Percentiles rank a stretch among this genome's conserved stretches.
Conservation (phyloP, 768 basidiomycete genomes). For the Gloeostereum incarnatum region DNA sequence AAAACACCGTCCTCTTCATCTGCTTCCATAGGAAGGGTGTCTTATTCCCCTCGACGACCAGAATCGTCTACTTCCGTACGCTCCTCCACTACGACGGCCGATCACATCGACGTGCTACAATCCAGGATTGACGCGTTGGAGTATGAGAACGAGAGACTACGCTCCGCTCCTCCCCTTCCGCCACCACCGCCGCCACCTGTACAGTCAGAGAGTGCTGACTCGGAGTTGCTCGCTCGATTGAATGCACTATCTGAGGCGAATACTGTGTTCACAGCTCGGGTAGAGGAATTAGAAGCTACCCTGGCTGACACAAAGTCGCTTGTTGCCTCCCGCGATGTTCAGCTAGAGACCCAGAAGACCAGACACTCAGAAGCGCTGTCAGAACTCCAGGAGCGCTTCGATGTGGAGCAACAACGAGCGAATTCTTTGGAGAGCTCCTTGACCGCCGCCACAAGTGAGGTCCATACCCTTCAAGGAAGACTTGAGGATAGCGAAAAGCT, state of each 20-base stretch:
- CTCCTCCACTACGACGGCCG: conserved; percentile 2
- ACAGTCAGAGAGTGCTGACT: conserved; percentile 27
- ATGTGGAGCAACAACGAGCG: too few relatives aligned
- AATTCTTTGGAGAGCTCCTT: neutral
- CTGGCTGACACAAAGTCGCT: conserved; percentile 30
- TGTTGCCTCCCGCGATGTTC: conserved; percentile 32
- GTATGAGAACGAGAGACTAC: conserved; percentile 60
- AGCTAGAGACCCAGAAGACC: conserved; percentile 38
- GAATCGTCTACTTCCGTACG: conserved; percentile 5
- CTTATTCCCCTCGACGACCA: conserved; percentile 21
- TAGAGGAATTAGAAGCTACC: conserved; percentile 33
- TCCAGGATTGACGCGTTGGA: conserved; percentile 53
- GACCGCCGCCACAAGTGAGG: neutral
- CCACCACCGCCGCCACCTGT: neutral
- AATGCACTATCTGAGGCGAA: conserved; percentile 17
- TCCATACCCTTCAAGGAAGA: conserved; percentile 18
- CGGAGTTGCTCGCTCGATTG: conserved; percentile 33
- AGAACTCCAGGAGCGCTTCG: conserved; percentile 10
- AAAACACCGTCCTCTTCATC: conserved; percentile 11
- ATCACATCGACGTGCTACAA: conserved; percentile 30
- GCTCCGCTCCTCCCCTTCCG: conserved; percentile 17
- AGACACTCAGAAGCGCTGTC: conserved; percentile 23
- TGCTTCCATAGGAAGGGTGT: conserved; percentile 9
- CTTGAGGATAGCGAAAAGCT: conserved; percentile 28
- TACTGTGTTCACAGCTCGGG: conserved; percentile 21